Percentiles rank a stretch among this genome's conserved stretches.
These are phyloP conservation scores for Plasmodium billcollinsi DNA, from an alignment of 169 alveolate species.

Conservation along the genomic window DNA sequence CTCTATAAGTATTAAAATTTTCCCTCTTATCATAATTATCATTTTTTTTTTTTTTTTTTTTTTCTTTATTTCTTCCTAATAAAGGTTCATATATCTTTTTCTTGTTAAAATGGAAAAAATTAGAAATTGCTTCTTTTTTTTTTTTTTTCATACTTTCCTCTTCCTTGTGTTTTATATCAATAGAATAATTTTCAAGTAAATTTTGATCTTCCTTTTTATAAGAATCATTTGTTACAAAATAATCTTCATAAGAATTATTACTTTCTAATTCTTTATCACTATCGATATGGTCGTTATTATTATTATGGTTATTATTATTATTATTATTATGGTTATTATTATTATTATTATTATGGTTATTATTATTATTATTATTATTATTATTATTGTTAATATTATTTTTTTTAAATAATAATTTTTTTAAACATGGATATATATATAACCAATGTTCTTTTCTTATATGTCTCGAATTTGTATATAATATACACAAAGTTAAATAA, in stretches of 20 bases:
- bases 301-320: neutral
- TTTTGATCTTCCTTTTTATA: too few relatives aligned
- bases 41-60: neutral
- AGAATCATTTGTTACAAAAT: too few relatives aligned
- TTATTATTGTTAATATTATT: neutral
- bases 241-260: constrained; percentile 15
- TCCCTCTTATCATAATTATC: neutral
- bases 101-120: constrained; percentile 37
- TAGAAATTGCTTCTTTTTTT: constrained; percentile 27
- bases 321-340: neutral
- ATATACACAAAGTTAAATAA: constrained; percentile 35
- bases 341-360: neutral
- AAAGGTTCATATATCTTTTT: constrained; percentile 61
- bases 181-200: neutral
- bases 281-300: neutral
- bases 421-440: constrained; percentile 59
- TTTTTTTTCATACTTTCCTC: too few relatives aligned
- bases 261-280: neutral
- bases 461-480: constrained; percentile 15
- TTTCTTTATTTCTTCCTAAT: neutral
- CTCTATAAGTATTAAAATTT: neutral
- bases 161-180: neutral
- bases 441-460: constrained; percentile 50
- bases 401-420: constrained; percentile 4
- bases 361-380: neutral